Base-by-base conservation (phyloP, 2,329 filamentous ascomycete genomes). In the Sporothrix humicola region DNA sequence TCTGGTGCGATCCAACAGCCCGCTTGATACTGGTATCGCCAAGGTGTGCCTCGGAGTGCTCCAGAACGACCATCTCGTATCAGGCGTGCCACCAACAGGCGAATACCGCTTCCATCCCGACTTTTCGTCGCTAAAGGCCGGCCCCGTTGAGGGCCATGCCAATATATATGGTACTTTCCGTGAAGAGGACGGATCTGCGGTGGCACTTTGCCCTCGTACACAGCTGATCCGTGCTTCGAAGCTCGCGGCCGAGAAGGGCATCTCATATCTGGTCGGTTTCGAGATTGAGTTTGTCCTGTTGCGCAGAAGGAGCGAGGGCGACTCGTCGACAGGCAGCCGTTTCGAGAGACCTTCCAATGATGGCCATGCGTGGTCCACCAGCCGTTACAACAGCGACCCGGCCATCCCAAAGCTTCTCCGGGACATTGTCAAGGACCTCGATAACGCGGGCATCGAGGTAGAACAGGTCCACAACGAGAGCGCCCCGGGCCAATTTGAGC, bases 241-340 rank as follows among this genome's bases (percentile, higher is more conserved):
- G 0, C 81, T 82, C 6, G 87, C 92, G 0, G 82, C 85, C 12
- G 77, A 81, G 1, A 83, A 88, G 52, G 84, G 85, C 1, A 83
- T 93, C 2, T 81, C 85, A 2, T 89, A 94, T 66, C 84, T 91
- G 0, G 81, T 94, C 17, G 94, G 93, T 0, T 97, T 96, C 76
- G 94, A 97, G 80, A 89, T 97, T 56, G 93, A 97, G 81, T 88
- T 96, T 10, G 86, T 93, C 0, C 90, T 97, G 76, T 83, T 95
- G 76, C 85, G 86, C 56, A 85, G 85, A 23, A 59, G 31, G 1
- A 52, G 15, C 20, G n/a, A 48, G 59, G 2, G 31, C 31, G 26
- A 46, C 8, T 13, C 78, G n/a, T 31, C 31, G 17, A 17, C 13
- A 3, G 7, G 2, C 80, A 17, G 76, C 76, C 10, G 1, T 80